Percentiles rank a stretch among this genome's conserved stretches.
Conservation (phyloP, 257 asterid genomes). For the Avicennia marina region DNA sequence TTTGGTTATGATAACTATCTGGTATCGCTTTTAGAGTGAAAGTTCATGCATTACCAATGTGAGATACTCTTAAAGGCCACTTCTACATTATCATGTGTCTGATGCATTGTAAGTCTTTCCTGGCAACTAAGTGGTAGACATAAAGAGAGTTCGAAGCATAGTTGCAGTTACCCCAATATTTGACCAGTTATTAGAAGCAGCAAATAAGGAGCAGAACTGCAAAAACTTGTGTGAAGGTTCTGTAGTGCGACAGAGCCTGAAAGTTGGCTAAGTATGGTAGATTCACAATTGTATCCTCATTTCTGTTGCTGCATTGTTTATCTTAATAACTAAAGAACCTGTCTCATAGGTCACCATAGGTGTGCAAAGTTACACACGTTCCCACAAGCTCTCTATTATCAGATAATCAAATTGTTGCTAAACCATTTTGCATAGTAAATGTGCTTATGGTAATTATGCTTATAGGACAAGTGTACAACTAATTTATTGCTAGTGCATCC, state of each 20-base stretch:
- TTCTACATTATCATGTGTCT: background rate
- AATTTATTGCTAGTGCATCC: too few species aligned
- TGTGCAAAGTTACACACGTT: background rate
- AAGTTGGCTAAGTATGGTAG: background rate
- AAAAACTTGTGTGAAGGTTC: conserved; percentile 5
- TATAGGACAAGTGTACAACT: background rate
- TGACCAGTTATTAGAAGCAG: background rate
- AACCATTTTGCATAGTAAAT: background rate
- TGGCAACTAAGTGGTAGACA: background rate
- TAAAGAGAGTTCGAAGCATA: conserved; percentile 1
- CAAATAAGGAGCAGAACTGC: conserved; percentile 1
- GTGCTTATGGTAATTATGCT: background rate
- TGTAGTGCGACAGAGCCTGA: background rate
- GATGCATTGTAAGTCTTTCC: background rate
- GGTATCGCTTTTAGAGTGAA: background rate
- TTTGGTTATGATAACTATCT: conserved; percentile 16
- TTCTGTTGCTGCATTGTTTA: background rate
- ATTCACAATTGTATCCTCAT: background rate
- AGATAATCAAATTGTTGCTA: conserved; percentile 12
- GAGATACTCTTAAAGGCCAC: conserved; percentile 11
- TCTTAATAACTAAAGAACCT: background rate
- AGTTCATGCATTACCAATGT: background rate
- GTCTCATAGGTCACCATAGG: background rate
- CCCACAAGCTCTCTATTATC: conserved; percentile 7
- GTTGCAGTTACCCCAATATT: background rate